Percentiles rank a stretch among this genome's conserved stretches.
Conservation (phyloP, 2,329 filamentous ascomycete species). For the Calonectria henricotiae region DNA sequence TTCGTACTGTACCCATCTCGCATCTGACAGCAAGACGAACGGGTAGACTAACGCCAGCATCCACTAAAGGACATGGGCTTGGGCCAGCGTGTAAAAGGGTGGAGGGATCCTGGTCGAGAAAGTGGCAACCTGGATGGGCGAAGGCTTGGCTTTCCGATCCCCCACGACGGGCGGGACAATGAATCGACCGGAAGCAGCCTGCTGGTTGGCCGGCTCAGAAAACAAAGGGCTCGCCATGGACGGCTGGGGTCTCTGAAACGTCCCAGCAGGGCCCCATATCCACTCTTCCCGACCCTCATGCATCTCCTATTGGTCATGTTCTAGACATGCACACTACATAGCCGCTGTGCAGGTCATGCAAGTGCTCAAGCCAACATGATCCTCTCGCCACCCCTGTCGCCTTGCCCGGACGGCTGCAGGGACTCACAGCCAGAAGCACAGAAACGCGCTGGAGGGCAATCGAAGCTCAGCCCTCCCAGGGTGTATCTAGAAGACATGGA, state of each 20-base stretch:
- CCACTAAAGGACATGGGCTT: conserved; percentile 48
- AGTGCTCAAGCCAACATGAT: conserved; percentile 59
- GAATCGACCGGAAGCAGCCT: conserved; percentile 35
- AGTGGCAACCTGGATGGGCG: conserved; percentile 48
- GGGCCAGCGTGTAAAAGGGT: conserved; percentile 50
- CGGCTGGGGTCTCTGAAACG: conserved; percentile 54
- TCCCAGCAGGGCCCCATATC: conserved; percentile 51
- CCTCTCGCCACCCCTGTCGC: conserved; percentile 50
- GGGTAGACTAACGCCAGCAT: conserved; percentile 58
- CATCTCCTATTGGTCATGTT: conserved; percentile 56
- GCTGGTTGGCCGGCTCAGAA: conserved; percentile 44
- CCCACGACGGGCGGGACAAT: conserved; percentile 43
- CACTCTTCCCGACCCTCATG: conserved; percentile 48
- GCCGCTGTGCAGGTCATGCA: conserved; percentile 63
- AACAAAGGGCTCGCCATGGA: conserved; percentile 45
- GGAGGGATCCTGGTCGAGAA: conserved; percentile 46
- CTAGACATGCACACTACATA: conserved; percentile 58
- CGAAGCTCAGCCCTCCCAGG: conserved; percentile 47
- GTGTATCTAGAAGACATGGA: conserved; percentile 46
- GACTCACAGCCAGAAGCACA: conserved; percentile 44
- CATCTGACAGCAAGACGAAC: conserved; percentile 54
- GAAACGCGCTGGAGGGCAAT: conserved; percentile 42
- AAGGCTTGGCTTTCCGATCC: conserved; percentile 48
- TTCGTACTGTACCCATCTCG: conserved; percentile 49
- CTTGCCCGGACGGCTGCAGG: conserved; percentile 53